Evolutionary conservation across 345 rosid genomes (phyloP).

Genomic region (Arabidopsis suecica): DNA sequence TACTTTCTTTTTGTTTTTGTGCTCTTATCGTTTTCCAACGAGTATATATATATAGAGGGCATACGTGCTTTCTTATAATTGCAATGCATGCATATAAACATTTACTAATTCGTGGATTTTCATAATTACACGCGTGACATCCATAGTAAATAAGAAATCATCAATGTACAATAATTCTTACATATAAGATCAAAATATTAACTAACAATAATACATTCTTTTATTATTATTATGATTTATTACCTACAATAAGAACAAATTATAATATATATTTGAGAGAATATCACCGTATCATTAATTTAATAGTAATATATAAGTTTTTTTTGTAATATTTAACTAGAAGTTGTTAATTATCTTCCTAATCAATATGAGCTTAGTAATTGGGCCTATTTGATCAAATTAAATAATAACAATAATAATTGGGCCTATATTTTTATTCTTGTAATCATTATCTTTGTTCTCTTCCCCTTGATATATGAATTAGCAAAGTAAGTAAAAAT

Average conservation of each 20-base stretch:
- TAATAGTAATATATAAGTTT: background rate
- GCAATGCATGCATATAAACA: slow-evolving; percentile 16
- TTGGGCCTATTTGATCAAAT: too few species aligned
- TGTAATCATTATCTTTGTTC: background rate
- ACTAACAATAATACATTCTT: background rate
- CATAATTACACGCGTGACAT: slow-evolving; percentile 3
- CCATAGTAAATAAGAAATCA: background rate
- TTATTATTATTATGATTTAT: background rate
- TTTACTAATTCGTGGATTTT: slow-evolving; percentile 20
- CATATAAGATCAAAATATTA: background rate
- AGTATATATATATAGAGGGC: background rate
- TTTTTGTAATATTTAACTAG: background rate
- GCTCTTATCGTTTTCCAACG: slow-evolving; percentile 1
- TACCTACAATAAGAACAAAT: background rate
- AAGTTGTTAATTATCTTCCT: background rate
- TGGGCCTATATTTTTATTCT: background rate
- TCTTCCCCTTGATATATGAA: background rate
- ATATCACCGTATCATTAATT: background rate
- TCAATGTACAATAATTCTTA: background rate
- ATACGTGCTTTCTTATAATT: slow-evolving; percentile 4
- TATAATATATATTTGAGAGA: background rate
- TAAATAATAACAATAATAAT: too few species aligned
- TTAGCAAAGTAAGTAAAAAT: background rate
- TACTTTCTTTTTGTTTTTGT: background rate
- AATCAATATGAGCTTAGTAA: too few species aligned